These are phyloP conservation scores for Neofusicoccum parvum DNA, from an alignment of 2,329 filamentous ascomycete genomes.

Conservation along the genomic window DNA sequence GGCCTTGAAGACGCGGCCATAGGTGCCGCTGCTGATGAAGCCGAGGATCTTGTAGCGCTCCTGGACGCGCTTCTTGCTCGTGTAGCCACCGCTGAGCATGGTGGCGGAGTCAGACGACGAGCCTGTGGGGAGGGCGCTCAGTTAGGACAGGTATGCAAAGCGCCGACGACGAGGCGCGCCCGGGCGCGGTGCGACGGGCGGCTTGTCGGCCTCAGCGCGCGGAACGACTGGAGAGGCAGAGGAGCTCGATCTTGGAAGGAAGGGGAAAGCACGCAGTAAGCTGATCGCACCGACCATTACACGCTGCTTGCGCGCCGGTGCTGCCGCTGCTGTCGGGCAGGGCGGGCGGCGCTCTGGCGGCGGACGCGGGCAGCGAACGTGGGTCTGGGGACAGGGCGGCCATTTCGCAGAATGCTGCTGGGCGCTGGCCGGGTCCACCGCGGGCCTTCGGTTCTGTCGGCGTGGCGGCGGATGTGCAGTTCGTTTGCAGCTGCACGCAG, in stretches of 20 bases:
- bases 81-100: slow-evolving; percentile 55
- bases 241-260: slow-evolving; percentile 1
- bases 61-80: slow-evolving; percentile 79
- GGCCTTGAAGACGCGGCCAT: slow-evolving; percentile 97
- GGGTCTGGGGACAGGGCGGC: slow-evolving; percentile 6
- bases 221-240: background rate
- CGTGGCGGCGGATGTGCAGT: background rate
- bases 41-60: slow-evolving; percentile 96
- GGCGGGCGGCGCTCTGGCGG: slow-evolving; percentile 25
- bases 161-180: background rate
- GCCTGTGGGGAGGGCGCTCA: background rate
- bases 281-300: slow-evolving; percentile 39
- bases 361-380: slow-evolving; percentile 25
- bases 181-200: slow-evolving; percentile 15
- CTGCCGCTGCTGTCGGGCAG: background rate
- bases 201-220: background rate
- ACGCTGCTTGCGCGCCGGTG: slow-evolving; percentile 42
- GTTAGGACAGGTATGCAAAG: slow-evolving; percentile 13
- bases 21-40: slow-evolving; percentile 97
- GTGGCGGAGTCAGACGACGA: slow-evolving; percentile 24
- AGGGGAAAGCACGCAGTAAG: slow-evolving; percentile 21
- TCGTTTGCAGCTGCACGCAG: slow-evolving; percentile 5
- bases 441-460: slow-evolving; percentile 8
- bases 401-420: background rate
- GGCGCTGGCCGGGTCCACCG: background rate